A percentile compares a stretch with the other conserved stretches of the same genome.
Evolutionary conservation across 2,329 filamentous ascomycete species (phyloP).

Genomic region (Cytospora chrysosperma): DNA sequence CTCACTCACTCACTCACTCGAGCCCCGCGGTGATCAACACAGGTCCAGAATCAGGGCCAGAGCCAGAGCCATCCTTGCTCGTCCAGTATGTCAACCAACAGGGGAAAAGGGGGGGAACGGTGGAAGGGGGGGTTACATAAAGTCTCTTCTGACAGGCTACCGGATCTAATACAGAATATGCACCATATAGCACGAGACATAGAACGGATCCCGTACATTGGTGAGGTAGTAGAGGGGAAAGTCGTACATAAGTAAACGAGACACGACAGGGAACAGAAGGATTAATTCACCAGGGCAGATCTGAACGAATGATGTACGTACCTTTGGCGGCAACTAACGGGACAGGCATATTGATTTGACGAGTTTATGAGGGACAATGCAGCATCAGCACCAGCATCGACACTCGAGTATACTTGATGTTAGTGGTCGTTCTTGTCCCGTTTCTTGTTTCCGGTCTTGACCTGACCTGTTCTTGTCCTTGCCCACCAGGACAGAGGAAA

Average conservation of each 20-base stretch:
- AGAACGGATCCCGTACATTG: too few relatives aligned
- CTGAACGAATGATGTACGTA: conserved; percentile 29
- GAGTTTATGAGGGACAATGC: neutral
- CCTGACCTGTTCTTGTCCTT: neutral
- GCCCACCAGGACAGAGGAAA: neutral
- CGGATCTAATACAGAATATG: neutral
- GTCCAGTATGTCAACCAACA: neutral
- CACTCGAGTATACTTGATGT: neutral
- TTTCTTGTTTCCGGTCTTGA: too few relatives aligned
- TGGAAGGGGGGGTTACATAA: too few relatives aligned
- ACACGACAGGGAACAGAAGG: too few relatives aligned
- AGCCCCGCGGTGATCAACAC: conserved; percentile 17
- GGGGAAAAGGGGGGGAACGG: too few relatives aligned
- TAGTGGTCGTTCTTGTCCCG: too few relatives aligned
- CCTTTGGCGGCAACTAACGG: conserved; percentile 40
- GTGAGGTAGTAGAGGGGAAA: too few relatives aligned
- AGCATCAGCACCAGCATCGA: neutral
- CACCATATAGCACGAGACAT: neutral
- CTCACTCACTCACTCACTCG: conserved; percentile 9
- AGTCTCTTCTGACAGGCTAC: neutral
- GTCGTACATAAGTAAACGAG: too few relatives aligned
- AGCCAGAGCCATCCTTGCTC: neutral
- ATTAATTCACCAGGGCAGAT: neutral
- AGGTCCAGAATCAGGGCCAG: neutral
- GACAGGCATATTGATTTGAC: conserved; percentile 34